phyloP scores from a whole-genome alignment of 208 protist genomes.

The Acanthamoeba triangularis region DNA sequence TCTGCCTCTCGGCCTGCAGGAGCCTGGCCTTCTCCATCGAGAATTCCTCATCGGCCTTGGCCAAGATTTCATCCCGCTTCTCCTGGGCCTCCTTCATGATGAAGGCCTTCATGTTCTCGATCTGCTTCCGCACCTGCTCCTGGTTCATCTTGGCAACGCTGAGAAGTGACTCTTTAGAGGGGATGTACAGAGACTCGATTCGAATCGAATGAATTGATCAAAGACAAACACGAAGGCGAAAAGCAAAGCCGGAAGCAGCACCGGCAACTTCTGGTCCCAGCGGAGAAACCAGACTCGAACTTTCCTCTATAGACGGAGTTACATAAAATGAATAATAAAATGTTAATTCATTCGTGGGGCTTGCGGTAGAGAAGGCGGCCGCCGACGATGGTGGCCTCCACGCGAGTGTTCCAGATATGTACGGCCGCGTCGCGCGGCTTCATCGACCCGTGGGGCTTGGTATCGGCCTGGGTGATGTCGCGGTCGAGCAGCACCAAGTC shows the following conservation, averaged over 20 bases:
- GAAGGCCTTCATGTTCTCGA: constrained; percentile 92
- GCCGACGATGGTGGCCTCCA: constrained; percentile 32
- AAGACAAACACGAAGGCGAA: neutral
- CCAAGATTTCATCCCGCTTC: constrained; percentile 91
- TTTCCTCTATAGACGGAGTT: neutral
- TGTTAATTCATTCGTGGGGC: no score
- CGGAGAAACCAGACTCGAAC: neutral
- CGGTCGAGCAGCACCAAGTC: constrained; percentile 56
- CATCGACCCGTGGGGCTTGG: neutral
- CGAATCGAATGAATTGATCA: neutral
- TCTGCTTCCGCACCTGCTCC: constrained; percentile 87
- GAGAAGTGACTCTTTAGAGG: no score
- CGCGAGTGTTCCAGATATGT: neutral
- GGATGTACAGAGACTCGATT: neutral
- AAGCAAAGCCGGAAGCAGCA: neutral
- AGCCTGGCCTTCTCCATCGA: constrained; percentile 92
- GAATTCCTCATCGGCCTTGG: constrained; percentile 94
- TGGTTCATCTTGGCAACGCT: constrained; percentile 51
- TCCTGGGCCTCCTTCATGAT: constrained; percentile 93
- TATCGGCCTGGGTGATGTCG: constrained; percentile 37
- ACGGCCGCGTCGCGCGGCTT: neutral
- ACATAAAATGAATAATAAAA: neutral
- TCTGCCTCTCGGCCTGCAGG: constrained; percentile 92
- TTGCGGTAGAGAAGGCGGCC: neutral
- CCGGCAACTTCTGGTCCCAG: neutral